Evolutionary conservation across 1,284 basidiomycete species (phyloP).

Genomic region (Ceratobasidium sp.): DNA sequence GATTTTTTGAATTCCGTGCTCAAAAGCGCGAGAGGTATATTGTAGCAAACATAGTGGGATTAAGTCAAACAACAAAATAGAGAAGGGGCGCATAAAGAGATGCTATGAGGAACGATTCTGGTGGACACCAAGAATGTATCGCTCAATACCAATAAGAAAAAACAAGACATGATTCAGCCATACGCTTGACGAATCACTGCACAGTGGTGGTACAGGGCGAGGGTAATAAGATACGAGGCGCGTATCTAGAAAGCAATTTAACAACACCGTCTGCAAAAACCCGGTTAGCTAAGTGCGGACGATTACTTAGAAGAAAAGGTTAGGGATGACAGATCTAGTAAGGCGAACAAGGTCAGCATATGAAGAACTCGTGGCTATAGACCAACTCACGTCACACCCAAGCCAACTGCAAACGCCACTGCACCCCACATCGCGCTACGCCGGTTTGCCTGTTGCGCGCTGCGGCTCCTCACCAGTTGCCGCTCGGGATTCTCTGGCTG

Average conservation of each 20-base stretch:
- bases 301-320: slow-evolving; percentile 31
- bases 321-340: slow-evolving; percentile 24
- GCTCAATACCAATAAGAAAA: slow-evolving; percentile 32
- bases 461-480: slow-evolving; percentile 52
- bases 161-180: slow-evolving; percentile 3
- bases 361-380: background rate
- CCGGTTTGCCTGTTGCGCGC: slow-evolving; percentile 58
- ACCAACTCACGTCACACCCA: slow-evolving; percentile 65
- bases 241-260: slow-evolving; percentile 12
- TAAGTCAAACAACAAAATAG: slow-evolving; percentile 10
- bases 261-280: slow-evolving; percentile 17
- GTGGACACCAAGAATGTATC: background rate
- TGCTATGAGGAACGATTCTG: background rate
- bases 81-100: slow-evolving; percentile 19
- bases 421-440: slow-evolving; percentile 78
- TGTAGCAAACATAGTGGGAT: slow-evolving; percentile 34
- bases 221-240: background rate
- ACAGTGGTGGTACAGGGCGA: slow-evolving; percentile 17
- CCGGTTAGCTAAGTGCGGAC: background rate
- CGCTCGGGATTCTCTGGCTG: slow-evolving; percentile 59
- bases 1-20: slow-evolving; percentile 25
- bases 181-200: slow-evolving; percentile 2
- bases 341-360: background rate
- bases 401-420: slow-evolving; percentile 75
- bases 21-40: slow-evolving; percentile 31